Percentiles rank a stretch among this genome's conserved stretches.
phyloP scores from a whole-genome alignment of 208 protist genomes.

The Naegleria gruberi region DNA sequence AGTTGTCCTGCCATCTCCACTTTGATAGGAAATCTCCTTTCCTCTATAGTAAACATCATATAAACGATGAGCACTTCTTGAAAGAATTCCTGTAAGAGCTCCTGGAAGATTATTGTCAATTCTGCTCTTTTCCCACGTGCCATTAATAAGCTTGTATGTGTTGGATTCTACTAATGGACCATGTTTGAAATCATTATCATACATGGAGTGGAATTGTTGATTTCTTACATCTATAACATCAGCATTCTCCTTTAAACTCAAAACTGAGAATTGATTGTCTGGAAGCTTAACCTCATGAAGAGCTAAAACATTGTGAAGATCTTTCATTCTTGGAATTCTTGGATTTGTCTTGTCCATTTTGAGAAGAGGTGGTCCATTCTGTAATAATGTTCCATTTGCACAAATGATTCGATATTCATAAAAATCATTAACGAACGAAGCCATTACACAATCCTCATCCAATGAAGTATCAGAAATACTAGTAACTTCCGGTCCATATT shows the following conservation, averaged over 20 bases:
- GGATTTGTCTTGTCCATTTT: neutral
- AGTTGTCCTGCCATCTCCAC: neutral
- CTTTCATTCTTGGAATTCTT: neutral
- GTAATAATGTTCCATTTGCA: neutral
- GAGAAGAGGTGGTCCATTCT: neutral
- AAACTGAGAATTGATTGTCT: neutral
- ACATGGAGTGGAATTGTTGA: neutral
- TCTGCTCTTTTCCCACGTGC: neutral
- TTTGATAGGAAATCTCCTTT: neutral
- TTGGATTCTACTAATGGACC: neutral
- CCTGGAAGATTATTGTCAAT: neutral
- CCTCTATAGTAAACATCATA: neutral
- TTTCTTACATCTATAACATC: neutral
- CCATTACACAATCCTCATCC: neutral
- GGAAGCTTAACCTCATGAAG: neutral
- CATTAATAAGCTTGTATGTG: neutral
- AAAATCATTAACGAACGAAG: neutral
- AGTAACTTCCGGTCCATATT: neutral
- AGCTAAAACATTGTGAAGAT: neutral
- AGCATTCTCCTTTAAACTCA: neutral
- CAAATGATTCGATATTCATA: neutral
- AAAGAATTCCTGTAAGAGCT: neutral
- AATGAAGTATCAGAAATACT: neutral
- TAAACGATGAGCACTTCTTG: neutral
- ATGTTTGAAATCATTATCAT: neutral